A percentile compares a stretch with the other conserved stretches of the same genome.
phyloP scores from a whole-genome alignment of 2,329 filamentous ascomycete species.

The Sporothrix globosa region DNA sequence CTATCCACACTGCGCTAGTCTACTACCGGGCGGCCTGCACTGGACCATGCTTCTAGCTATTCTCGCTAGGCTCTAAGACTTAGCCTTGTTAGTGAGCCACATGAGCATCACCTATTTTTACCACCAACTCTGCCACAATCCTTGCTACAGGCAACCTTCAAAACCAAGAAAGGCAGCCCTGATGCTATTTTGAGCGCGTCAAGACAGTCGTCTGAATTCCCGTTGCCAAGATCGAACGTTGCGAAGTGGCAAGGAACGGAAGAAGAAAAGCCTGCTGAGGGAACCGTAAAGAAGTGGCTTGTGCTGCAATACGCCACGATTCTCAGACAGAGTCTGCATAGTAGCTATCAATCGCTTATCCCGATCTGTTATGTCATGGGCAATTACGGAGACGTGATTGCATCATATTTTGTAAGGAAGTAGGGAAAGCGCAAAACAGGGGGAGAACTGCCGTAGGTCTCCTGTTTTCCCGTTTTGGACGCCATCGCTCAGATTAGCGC shows the following conservation, averaged over 20 bases:
- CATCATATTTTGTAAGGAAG: neutral
- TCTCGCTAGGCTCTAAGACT: constrained; percentile 3
- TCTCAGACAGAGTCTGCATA: neutral
- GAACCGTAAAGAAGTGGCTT: constrained; percentile 1
- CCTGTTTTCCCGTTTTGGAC: constrained; percentile 5
- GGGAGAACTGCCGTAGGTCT: neutral
- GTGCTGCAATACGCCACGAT: constrained; percentile 9
- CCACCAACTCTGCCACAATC: constrained; percentile 13
- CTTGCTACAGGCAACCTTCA: neutral
- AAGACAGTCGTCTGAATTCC: neutral
- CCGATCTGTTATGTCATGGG: constrained; percentile 24
- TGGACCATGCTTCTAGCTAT: neutral
- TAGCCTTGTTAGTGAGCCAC: too few relatives aligned
- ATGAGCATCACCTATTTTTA: neutral
- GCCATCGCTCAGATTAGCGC: constrained; percentile 9
- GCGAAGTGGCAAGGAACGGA: neutral
- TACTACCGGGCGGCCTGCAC: neutral
- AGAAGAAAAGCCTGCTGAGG: neutral
- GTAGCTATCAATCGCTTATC: constrained; percentile 5
- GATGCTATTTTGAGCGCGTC: constrained; percentile 1
- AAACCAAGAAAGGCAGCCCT: neutral
- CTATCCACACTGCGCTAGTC: neutral
- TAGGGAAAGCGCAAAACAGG: constrained; percentile 11
- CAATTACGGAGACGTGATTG: neutral
- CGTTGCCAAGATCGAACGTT: constrained; percentile 5